These are phyloP conservation scores for Populus ilicifolia DNA, from an alignment of 345 rosid species.

Conservation along the genomic window DNA sequence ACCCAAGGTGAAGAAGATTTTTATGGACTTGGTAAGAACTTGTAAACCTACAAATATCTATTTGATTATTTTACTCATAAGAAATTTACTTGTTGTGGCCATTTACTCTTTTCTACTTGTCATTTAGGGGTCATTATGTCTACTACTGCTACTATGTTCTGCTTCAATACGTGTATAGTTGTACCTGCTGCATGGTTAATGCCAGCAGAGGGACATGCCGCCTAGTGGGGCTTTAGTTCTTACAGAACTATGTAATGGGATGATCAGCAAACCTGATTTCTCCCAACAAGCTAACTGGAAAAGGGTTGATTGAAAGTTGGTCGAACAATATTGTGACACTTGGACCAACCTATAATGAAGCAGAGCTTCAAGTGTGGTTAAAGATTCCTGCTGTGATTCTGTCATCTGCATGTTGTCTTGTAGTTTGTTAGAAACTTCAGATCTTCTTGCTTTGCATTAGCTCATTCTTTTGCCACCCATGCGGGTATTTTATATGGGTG, in stretches of 20 bases:
- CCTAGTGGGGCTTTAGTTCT: background rate
- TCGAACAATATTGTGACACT: background rate
- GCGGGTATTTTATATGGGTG: background rate
- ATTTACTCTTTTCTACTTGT: background rate
- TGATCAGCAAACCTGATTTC: background rate
- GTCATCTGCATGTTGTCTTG: background rate
- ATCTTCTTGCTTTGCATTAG: background rate
- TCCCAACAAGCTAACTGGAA: background rate
- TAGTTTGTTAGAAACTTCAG: background rate
- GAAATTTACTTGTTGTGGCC: background rate
- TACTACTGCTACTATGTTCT: background rate
- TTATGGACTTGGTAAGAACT: constrained; percentile 78
- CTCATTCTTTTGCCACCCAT: background rate
- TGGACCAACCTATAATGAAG: background rate
- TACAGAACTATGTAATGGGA: background rate
- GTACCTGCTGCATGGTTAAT: background rate
- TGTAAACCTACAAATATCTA: constrained; percentile 4
- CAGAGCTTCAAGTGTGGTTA: background rate
- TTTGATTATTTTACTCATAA: background rate
- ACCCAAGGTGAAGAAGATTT: constrained; percentile 64
- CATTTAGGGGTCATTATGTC: background rate
- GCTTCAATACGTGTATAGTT: no score
- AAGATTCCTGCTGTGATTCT: background rate
- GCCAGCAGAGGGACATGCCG: background rate
- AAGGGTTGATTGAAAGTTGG: background rate